These are phyloP conservation scores for Rhynchosporium graminicola DNA, from an alignment of 2,329 filamentous ascomycete genomes.

Conservation along the genomic window DNA sequence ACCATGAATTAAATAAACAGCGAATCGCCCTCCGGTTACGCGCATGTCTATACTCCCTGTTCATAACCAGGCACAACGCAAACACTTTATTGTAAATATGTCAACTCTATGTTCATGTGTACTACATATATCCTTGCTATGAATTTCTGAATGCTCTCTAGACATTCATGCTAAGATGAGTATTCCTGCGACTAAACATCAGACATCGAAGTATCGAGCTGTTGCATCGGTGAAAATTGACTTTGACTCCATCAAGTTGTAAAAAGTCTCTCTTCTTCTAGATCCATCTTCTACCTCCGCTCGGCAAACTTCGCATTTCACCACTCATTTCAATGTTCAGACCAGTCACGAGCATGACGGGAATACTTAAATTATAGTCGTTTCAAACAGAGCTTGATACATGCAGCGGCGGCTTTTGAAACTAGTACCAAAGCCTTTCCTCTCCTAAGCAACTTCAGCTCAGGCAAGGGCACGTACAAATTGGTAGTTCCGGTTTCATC, in stretches of 20 bases:
- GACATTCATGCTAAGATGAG: background rate
- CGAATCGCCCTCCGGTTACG: background rate
- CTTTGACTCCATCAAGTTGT: no score
- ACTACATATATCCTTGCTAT: no score
- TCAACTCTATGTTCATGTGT: no score
- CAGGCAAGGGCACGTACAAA: conserved; percentile 3
- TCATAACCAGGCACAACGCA: background rate
- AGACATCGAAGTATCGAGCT: background rate
- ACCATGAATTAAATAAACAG: background rate
- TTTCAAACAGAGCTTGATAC: conserved; percentile 14
- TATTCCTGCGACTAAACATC: background rate
- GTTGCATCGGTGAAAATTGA: background rate
- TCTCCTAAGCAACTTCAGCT: background rate
- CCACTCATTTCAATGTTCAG: conserved; percentile 1
- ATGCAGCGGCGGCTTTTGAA: conserved; percentile 2
- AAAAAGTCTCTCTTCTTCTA: no score
- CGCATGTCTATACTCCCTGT: background rate
- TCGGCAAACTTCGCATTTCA: conserved; percentile 6
- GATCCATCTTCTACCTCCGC: background rate
- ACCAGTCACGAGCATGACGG: background rate
- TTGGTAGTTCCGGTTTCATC: background rate
- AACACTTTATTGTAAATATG: background rate
- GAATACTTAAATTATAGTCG: conserved; percentile 8
- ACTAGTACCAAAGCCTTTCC: background rate
- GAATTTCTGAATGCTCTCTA: background rate